These are phyloP conservation scores for Sinapis alba DNA, from an alignment of 441 rosid genomes.

Conservation along the genomic window DNA sequence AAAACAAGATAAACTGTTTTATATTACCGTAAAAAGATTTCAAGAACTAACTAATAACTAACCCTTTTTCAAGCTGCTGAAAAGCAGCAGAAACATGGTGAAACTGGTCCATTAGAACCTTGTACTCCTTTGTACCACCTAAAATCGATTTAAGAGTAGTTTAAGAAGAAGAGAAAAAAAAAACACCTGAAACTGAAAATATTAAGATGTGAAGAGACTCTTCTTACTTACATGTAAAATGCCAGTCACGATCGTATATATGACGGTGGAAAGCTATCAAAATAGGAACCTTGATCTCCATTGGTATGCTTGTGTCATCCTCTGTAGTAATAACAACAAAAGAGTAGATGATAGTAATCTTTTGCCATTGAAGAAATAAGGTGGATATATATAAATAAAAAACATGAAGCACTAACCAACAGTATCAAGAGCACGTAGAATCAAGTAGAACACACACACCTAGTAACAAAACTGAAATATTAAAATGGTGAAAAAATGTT, in stretches of 20 bases:
- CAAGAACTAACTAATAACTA: background rate
- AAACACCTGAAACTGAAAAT: background rate
- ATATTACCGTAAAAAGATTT: background rate
- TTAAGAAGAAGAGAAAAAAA: background rate
- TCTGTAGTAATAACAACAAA: constrained; percentile 47
- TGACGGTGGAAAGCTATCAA: constrained; percentile 70
- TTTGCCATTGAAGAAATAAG: background rate
- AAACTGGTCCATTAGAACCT: constrained; percentile 86
- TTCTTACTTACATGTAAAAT: constrained; percentile 71
- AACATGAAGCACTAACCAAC: constrained; percentile 62
- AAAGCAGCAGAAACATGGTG: constrained; percentile 83
- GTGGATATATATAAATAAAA: background rate
- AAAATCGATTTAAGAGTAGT: background rate
- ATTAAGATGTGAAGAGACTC: background rate
- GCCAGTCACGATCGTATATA: constrained; percentile 73
- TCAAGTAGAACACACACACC: constrained; percentile 89
- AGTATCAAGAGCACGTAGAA: constrained; percentile 94
- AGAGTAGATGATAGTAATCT: background rate
- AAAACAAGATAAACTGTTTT: background rate
- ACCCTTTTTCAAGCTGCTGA: constrained; percentile 74
- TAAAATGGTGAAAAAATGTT: constrained; percentile 2
- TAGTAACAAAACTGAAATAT: constrained; percentile 13
- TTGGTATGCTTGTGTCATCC: constrained; percentile 89
- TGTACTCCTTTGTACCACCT: constrained; percentile 88
- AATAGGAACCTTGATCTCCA: constrained; percentile 85